Conservation (phyloP, 2,329 filamentous ascomycete species). For the Setomelanomma holmii region DNA sequence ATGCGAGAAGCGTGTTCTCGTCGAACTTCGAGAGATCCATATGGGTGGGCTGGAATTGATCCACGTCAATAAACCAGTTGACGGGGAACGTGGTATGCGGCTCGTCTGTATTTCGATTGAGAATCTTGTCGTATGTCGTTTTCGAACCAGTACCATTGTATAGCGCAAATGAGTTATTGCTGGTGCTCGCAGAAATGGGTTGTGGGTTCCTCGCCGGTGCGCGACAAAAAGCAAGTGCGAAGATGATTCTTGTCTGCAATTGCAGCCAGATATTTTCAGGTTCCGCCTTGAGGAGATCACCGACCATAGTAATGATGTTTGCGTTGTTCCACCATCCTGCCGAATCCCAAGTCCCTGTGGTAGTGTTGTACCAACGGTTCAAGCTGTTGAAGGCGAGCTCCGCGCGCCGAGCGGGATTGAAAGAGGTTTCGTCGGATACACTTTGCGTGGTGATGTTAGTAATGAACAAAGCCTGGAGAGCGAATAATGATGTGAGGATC, state of each 20-base stretch:
- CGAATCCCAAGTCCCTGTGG: slow-evolving; percentile 68
- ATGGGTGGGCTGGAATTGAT: slow-evolving; percentile 14
- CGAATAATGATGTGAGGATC: slow-evolving; percentile 13
- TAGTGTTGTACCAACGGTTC: slow-evolving; percentile 67
- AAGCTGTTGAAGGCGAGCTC: slow-evolving; percentile 53
- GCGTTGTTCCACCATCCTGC: slow-evolving; percentile 78
- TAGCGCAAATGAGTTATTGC: slow-evolving; percentile 14
- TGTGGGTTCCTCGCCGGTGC: slow-evolving; percentile 42
- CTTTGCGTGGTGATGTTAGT: slow-evolving; percentile 33
- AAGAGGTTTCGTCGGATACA: slow-evolving; percentile 11
- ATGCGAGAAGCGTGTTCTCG: slow-evolving; percentile 6
- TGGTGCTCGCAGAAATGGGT: slow-evolving; percentile 25
- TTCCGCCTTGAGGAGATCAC: slow-evolving; percentile 56
- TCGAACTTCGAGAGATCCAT: slow-evolving; percentile 7
- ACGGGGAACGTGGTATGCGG: slow-evolving; percentile 25
- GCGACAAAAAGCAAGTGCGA: slow-evolving; percentile 53
- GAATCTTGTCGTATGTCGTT: slow-evolving; percentile 30
- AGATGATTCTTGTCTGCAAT: slow-evolving; percentile 48
- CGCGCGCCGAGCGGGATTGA: slow-evolving; percentile 33
- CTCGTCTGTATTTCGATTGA: slow-evolving; percentile 23
- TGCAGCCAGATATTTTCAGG: slow-evolving; percentile 39
- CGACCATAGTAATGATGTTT: slow-evolving; percentile 69
- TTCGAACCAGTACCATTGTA: slow-evolving; percentile 11
- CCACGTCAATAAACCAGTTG: slow-evolving; percentile 21
- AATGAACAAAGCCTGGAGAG: slow-evolving; percentile 19